These are phyloP conservation scores for Curvularia sp. DNA, from an alignment of 2,329 filamentous ascomycete genomes.

Conservation along the genomic window DNA sequence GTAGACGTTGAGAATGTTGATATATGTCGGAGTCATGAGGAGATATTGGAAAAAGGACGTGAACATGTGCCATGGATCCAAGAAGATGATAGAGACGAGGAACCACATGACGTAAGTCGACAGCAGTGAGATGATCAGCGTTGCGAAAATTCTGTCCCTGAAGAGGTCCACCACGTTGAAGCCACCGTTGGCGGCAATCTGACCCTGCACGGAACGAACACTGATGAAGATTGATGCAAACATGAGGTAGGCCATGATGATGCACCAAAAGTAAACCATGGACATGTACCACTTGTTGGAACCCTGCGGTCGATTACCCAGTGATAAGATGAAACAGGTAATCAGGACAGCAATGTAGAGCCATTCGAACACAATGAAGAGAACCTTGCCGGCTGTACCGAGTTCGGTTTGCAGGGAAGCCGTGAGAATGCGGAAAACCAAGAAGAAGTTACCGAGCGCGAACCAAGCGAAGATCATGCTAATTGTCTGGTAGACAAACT, in stretches of 20 bases:
- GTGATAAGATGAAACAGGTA: slow-evolving; percentile 91
- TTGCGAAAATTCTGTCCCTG: slow-evolving; percentile 88
- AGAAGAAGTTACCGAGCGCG: slow-evolving; percentile 96
- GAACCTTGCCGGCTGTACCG: slow-evolving; percentile 76
- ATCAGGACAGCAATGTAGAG: slow-evolving; percentile 90
- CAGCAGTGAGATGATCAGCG: slow-evolving; percentile 87
- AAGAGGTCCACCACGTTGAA: slow-evolving; percentile 80
- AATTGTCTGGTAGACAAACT: slow-evolving; percentile 92
- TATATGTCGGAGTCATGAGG: slow-evolving; percentile 92
- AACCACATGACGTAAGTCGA: slow-evolving; percentile 96
- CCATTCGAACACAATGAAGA: slow-evolving; percentile 95
- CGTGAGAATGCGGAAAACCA: slow-evolving; percentile 97
- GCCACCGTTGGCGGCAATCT: slow-evolving; percentile 66
- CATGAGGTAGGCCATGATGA: slow-evolving; percentile 90
- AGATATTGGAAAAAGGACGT: slow-evolving; percentile 95
- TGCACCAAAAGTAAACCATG: slow-evolving; percentile 98
- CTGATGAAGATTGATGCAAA: slow-evolving; percentile 96
- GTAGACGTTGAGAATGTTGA: slow-evolving; percentile 98
- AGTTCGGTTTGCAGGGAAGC: slow-evolving; percentile 82
- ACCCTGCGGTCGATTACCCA: slow-evolving; percentile 93
- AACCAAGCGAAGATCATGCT: slow-evolving; percentile 99
- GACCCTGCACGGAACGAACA: slow-evolving; percentile 79
- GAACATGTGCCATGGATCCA: slow-evolving; percentile 99
- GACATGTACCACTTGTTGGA: slow-evolving; percentile 93
- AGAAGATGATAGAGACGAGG: slow-evolving; percentile 88